Evolutionary conservation across 2,329 filamentous ascomycete species (phyloP), one percentile per base, ranked within the genome.

Genomic region (Aspergillus pseudoterreus): DNA sequence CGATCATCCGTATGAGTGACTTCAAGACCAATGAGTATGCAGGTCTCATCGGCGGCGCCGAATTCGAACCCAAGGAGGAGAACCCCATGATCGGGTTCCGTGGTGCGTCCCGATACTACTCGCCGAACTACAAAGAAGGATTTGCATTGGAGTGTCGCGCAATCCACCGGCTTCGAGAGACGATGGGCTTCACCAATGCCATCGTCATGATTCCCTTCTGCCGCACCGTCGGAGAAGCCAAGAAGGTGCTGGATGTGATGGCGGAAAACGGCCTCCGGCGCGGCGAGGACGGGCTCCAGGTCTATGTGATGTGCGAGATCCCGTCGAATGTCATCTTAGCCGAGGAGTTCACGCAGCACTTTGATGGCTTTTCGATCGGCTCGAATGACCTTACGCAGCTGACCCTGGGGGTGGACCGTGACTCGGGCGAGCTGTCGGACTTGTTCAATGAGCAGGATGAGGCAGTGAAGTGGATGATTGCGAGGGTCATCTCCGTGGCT

Each of bases 251-350:
- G 4, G 47, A 59, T 2, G 62, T 68, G n/a, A 70, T 72, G 70
- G 67, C 61, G 2, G 61, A 69, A 12, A 68, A 73, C 44, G 70
- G 71, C 1, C 67, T 74, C n/a, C 50, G 45, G 47, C 65, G 71
- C 10, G 69, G 70, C 12, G 64, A 69, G 41, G 58, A 65, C 2
- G 69, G 68, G 5, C 60, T 73, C 4, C 49, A 71, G 50, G 67
- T 74, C 38, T 73, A 73, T 47, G 66, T 72, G 41, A 74, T 74
- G 70, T 73, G 71, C 51, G 70, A 73, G 57, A 74, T 74, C 21
- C 71, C 70, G 0, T 70, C 69, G 11, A 74, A 73, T 35, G 69
- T 73, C 14, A 72, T 74, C 38, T 56, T 73, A 8, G 71, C 70
- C 1, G 60, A 54, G 1, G 45, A 63, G 24, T 74, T 74, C 50